Evolutionary conservation across 371 early-diverging fungal species (phyloP).

Genomic region (Zancudomyces culisetae): DNA sequence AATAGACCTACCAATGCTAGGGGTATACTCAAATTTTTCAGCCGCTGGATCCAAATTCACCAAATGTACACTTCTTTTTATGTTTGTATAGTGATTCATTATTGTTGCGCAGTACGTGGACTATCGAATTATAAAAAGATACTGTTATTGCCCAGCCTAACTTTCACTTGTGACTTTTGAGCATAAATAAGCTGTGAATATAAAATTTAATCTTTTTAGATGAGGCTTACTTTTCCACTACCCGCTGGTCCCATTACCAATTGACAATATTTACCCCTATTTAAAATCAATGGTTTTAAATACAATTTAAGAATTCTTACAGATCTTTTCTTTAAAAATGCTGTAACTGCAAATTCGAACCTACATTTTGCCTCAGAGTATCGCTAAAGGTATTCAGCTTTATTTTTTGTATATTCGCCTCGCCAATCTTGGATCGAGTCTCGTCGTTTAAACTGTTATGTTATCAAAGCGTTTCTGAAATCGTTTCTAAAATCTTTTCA

Average conservation of each 20-base stretch:
- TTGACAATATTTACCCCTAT: constrained; percentile 74
- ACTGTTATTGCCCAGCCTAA: background rate
- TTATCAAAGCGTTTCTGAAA: too few relatives aligned
- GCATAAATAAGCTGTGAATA: background rate
- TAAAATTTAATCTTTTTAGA: background rate
- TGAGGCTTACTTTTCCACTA: constrained; percentile 58
- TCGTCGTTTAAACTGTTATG: too few relatives aligned
- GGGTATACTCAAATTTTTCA: constrained; percentile 79
- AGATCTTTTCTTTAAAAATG: too few relatives aligned
- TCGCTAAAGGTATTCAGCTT: too few relatives aligned
- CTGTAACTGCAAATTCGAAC: too few relatives aligned
- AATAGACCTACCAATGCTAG: constrained; percentile 41
- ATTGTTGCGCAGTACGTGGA: constrained; percentile 92
- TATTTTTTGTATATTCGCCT: too few relatives aligned
- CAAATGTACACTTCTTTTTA: constrained; percentile 66
- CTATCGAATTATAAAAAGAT: constrained; percentile 15
- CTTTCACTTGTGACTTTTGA: background rate
- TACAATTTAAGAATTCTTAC: too few relatives aligned
- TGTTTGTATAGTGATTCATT: constrained; percentile 70
- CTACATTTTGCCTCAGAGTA: too few relatives aligned
- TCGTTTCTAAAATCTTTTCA: too few relatives aligned
- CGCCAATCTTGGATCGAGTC: too few relatives aligned
- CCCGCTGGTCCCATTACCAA: constrained; percentile 98
- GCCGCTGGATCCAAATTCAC: constrained; percentile 99
- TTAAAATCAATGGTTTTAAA: too few relatives aligned